Conservation (phyloP, 2,329 filamentous ascomycete species). For the Parastagonospora avenae region DNA sequence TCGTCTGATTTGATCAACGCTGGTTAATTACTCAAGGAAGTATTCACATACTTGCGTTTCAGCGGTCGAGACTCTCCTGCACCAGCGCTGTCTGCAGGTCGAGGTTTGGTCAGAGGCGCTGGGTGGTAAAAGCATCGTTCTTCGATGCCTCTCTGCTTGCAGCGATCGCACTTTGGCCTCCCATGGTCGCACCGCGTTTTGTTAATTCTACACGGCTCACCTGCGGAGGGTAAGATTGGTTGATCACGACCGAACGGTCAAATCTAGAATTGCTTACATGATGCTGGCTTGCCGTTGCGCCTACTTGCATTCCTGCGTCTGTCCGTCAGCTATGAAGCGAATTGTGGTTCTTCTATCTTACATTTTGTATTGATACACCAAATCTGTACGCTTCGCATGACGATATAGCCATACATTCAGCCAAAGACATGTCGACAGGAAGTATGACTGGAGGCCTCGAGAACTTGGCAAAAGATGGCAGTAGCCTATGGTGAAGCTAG, state of each 20-base stretch:
- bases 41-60: slow-evolving; percentile 33
- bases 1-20: slow-evolving; percentile 19
- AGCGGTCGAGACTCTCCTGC: slow-evolving; percentile 20
- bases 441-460: not conserved
- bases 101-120: slow-evolving; percentile 40
- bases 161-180: slow-evolving; percentile 39
- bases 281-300: slow-evolving; percentile 41
- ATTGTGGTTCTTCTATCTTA: not conserved
- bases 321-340: slow-evolving; percentile 11
- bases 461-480: not conserved
- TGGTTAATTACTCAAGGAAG: not conserved
- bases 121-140: slow-evolving; percentile 44
- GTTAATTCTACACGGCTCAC: slow-evolving; percentile 40
- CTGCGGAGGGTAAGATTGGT: too few species aligned
- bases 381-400: not conserved
- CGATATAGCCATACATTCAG: not conserved
- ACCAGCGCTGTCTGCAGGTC: slow-evolving; percentile 16
- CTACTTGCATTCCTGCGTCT: slow-evolving; percentile 29
- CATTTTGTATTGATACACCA: not conserved
- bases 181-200: slow-evolving; percentile 43
- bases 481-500: not conserved
- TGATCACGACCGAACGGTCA: too few species aligned
- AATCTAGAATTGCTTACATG: slow-evolving; percentile 13
- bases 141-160: slow-evolving; percentile 38
- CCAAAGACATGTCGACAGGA: not conserved